Base-by-base conservation (phyloP, 768 basidiomycete species). In the Aureoboletus auriporus region DNA sequence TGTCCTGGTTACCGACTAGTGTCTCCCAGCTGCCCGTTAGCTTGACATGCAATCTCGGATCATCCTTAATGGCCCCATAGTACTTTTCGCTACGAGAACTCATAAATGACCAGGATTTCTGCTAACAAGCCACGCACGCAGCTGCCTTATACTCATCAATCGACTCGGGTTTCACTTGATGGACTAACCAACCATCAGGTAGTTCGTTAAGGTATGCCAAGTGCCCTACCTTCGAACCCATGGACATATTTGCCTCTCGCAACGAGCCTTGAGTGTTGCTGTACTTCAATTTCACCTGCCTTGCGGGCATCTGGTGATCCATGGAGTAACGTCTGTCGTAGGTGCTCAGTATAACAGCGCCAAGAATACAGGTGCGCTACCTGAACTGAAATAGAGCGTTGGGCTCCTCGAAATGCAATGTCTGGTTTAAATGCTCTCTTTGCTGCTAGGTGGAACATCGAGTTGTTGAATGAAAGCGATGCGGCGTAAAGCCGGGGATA, bases 11-110 rank as follows among this genome's bases (percentile, higher is more conserved):
- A 36, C 96, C 96, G 28, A 98, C 79, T 16, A 89, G 59, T 1
- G 86, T 84, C 69, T 98, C 94, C 90, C 93, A 99, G 58, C 84
- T 89, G 17, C 95, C 96, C 1, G 88, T 91, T 50, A 98, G 75
- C 66, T 95, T 93, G 48, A 95, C 85, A 44, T 86, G 78, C 43
- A 93, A 66, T 36, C 79, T 75, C 23, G 81, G 66, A 57, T 91
- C 88, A 43, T 81, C 77, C 66, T 83, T 84, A 51, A 98, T 74
- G 14, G 85, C 85, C 17, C 78, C 76, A 64, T 94, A 97, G 69
- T 93, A 97, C 31, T 74, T 75, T 67, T 91, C 89, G 13, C 91
- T 93, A 23, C 44, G 38, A 49, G 54, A 42, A 50, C 45, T 38
- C 40, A 42, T 54, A 5, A 57, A 35, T 16, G 12, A 46, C 14